Base-by-base conservation (phyloP, 2,329 filamentous ascomycete species). In the Cordyceps farinosa region DNA sequence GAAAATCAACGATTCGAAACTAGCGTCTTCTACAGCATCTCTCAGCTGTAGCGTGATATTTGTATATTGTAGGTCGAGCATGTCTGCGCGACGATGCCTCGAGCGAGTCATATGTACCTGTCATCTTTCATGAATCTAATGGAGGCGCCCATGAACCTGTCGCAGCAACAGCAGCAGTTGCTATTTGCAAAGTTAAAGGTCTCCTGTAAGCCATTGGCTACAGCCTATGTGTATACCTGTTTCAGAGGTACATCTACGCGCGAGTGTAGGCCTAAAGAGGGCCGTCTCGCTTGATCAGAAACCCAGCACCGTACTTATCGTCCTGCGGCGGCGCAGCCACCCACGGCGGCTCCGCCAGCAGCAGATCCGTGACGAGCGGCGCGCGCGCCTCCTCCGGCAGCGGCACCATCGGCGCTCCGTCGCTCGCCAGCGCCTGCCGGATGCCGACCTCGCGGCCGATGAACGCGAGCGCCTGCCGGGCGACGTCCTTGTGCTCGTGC, bases 381-480 rank as follows among this genome's bases (percentile, higher is more conserved):
- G 34, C 44, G n/a, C 44, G 29, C 9, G 50, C 30, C 62, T 61
- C 62, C 3, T 9, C 13, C 11, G 62, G 57, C 42, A 64, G 36
- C 32, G 45, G 22, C n/a, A 42, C 22, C 22, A 29, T 34, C 22
- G 36, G n/a, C 42, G 27, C n/a, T 48, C 17, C n/a, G 5, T 38
- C 56, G 11, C 30, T 6, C 8, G 30, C 40, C 27, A 78, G 64
- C 2, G 75, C 77, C 61, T 78, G 75, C 48, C 70, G 69, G n/a
- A 78, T 70, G 9, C 77, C 77, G 22, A 75, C 64, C 47, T 77
- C 75, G 10, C 65, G 70, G 5, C 75, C 77, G 40, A 78, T 76
- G 29, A 73, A 71, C 3, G 64, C 51, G 15, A 78, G 65, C 5
- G 70, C 68, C 34, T 50, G 50, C 32, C 67, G 65, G 10, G 77